Conservation (phyloP, 345 rosid genomes). For the Bruguiera sexangula region DNA sequence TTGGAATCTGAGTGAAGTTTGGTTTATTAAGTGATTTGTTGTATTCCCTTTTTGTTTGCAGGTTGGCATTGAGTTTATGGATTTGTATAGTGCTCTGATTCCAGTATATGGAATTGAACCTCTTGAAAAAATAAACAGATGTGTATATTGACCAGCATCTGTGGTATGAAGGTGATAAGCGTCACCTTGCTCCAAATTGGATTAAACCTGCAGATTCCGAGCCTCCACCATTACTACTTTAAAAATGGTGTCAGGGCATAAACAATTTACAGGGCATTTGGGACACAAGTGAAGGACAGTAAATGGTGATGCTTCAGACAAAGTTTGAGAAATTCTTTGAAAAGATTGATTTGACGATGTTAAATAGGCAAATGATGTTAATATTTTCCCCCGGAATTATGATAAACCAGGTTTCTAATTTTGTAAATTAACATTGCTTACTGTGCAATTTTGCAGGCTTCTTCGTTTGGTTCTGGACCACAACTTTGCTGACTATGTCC, state of each 20-base stretch:
- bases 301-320: conserved; percentile 99
- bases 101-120: conserved; percentile 99
- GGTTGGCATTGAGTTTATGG: conserved; percentile 99
- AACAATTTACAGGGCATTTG: conserved; percentile 95
- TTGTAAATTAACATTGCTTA: not conserved
- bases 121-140: conserved; percentile 89
- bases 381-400: not conserved
- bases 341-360: conserved; percentile 98
- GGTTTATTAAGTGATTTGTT: not conserved
- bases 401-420: not conserved
- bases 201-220: conserved; percentile 99
- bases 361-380: conserved; percentile 58
- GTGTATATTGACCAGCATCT: conserved; percentile 98
- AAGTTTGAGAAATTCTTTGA: conserved; percentile 98
- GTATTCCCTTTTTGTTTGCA: conserved; percentile 20
- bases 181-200: conserved; percentile 97
- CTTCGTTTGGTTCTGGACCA: conserved; percentile 97
- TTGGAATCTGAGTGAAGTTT: no score
- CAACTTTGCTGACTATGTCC: conserved; percentile 98
- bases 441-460: conserved; percentile 56
- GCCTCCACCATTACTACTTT: conserved; percentile 97
- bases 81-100: conserved; percentile 91
- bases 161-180: conserved; percentile 99
- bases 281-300: conserved; percentile 99
- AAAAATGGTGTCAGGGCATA: conserved; percentile 99